phyloP scores from a whole-genome alignment of 257 asterid species.

The Nicotiana benthamiana region DNA sequence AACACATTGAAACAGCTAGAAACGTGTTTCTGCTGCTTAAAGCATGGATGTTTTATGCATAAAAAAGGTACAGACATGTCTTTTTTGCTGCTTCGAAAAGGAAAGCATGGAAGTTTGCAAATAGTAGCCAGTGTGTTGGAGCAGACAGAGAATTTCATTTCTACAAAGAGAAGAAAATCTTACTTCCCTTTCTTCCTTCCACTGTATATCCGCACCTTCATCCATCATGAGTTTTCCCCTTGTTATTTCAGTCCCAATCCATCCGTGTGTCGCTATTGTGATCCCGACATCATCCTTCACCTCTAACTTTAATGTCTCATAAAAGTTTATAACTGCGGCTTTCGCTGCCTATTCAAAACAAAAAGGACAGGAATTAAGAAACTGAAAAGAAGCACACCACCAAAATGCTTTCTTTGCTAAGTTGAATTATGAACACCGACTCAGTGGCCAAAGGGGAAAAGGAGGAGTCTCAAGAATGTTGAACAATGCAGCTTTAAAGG shows the following conservation, averaged over 20 bases:
- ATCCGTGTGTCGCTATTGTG: constrained; percentile 72
- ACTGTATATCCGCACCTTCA: constrained; percentile 92
- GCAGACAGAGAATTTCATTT: not conserved
- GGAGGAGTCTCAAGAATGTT: not conserved
- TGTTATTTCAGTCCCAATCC: constrained; percentile 71
- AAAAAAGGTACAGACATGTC: not conserved
- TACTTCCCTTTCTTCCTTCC: constrained; percentile 91
- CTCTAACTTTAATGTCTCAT: constrained; percentile 73
- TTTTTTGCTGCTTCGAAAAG: not conserved
- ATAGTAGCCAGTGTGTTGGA: not conserved
- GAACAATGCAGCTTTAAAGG: not conserved
- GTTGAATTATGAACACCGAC: not conserved
- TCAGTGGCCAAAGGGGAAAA: too few species aligned
- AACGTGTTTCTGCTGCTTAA: not conserved
- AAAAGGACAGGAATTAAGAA: not conserved
- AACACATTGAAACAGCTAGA: not conserved
- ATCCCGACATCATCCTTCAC: constrained; percentile 66
- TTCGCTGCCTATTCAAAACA: constrained; percentile 51
- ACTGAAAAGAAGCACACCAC: too few species aligned
- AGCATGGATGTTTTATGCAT: not conserved
- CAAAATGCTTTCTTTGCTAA: not conserved
- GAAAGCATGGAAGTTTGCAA: not conserved
- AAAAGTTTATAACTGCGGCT: constrained; percentile 63
- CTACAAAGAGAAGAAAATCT: not conserved
- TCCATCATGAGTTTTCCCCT: constrained; percentile 70